Evolutionary conservation across 2,329 filamentous ascomycete species (phyloP).

Genomic region (Botrytis porri): DNA sequence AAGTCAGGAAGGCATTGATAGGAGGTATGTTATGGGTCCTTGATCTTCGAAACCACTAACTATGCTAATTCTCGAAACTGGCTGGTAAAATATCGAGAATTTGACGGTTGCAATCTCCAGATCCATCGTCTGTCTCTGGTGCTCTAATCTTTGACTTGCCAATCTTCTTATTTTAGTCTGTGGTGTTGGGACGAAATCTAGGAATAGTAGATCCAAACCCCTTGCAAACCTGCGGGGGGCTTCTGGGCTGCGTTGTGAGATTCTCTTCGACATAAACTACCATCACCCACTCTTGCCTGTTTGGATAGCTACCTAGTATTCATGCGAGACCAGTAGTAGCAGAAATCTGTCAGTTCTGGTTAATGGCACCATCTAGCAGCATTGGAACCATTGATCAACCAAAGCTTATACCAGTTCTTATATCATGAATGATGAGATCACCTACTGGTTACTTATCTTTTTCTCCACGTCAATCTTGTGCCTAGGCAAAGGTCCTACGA

Average conservation of each 20-base stretch:
- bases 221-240: background rate
- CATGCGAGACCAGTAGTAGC: background rate
- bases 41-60: background rate
- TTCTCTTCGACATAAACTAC: background rate
- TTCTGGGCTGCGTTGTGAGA: background rate
- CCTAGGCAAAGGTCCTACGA: background rate
- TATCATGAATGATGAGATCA: background rate
- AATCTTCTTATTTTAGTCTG: background rate
- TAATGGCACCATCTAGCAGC: background rate
- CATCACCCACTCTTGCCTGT: background rate
- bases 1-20: background rate
- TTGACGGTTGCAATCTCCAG: background rate
- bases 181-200: background rate
- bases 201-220: background rate
- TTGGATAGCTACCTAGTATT: background rate
- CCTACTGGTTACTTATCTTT: background rate
- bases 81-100: background rate
- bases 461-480: background rate
- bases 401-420: background rate
- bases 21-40: background rate
- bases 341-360: background rate
- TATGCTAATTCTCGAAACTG: background rate
- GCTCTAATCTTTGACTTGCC: background rate
- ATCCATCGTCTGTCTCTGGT: background rate
- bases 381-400: background rate